Base-by-base conservation (phyloP, 176 grass and related monocot genomes). In the Rhynchospora tenuis region DNA sequence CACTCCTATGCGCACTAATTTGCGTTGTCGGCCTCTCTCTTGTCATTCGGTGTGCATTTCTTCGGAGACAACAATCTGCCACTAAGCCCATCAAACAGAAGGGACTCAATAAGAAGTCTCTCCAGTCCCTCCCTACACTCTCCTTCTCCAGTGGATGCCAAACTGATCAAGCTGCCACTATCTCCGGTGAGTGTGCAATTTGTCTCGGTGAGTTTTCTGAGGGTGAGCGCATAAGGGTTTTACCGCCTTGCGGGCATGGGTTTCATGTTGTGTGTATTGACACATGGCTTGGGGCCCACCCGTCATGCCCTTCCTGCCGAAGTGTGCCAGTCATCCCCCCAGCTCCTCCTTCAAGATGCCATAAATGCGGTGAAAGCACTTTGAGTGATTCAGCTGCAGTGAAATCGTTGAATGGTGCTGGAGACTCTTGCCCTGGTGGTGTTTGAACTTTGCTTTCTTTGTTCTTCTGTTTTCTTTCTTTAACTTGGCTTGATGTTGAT, bases 1-100 rank as follows among this genome's bases (percentile, higher is more conserved):
- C 89, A 64, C 89, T 91, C 59, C 80, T 91, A 38, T 91, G 89
- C 31, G 92, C 92, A 7, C 83, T 91, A 64, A 84, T 94, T 74
- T 90, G 92, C 22, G 79, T 94, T 10, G 85, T 86, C 11, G 92
- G 89, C 47, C 92, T 94, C 48, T 88, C 89, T 38, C 87, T 91
- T 43, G 80, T 94, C 11, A 87, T 88, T 9, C 87, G 92, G 7
- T 94, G 92, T 9, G 80, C 92, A 59, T 94, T 89, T 71, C 26
- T 85, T 20, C 83, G 83, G 23, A 44, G 63, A 82, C 23, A n/a
- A 16, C 63, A 16, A 45, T 54, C 83, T 6, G 28, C 11, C 11
- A 26, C 59, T 12, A 62, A 61, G 14, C 22, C 63, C 16, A 22
- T 82, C 15, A 74, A 64, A 0, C 85, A 86, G 8, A 82, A 80